Percentiles rank a stretch among this genome's conserved stretches.
Evolutionary conservation across 2,329 filamentous ascomycete genomes (phyloP).

Genomic region (Botrytis hyacinthi): DNA sequence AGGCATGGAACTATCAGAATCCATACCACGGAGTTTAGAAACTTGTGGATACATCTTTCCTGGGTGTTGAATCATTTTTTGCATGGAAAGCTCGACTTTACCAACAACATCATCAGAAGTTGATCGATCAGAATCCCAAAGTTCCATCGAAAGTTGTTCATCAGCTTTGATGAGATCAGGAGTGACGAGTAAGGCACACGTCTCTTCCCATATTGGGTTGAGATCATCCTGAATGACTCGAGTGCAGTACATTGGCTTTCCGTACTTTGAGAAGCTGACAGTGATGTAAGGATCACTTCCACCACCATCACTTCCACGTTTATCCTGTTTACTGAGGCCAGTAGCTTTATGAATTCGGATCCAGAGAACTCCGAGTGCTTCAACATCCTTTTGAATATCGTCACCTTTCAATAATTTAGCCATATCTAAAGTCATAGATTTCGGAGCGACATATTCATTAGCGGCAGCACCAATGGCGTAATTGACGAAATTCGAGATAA

Average conservation of each 20-base stretch:
- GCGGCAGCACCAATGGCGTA: constrained; percentile 82
- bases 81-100: constrained; percentile 89
- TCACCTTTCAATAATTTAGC: constrained; percentile 89
- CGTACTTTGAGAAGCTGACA: constrained; percentile 91
- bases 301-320: constrained; percentile 75
- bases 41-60: constrained; percentile 89
- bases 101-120: constrained; percentile 94
- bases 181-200: constrained; percentile 79
- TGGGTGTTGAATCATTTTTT: constrained; percentile 91
- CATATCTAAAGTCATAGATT: constrained; percentile 89
- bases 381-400: constrained; percentile 83
- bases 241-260: constrained; percentile 96
- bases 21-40: constrained; percentile 78
- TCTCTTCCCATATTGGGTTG: constrained; percentile 91
- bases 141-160: constrained; percentile 87
- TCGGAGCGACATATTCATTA: constrained; percentile 90
- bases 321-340: constrained; percentile 88
- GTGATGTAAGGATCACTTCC: constrained; percentile 96
- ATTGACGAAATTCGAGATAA: constrained; percentile 79
- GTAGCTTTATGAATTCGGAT: constrained; percentile 85
- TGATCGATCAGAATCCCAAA: constrained; percentile 93
- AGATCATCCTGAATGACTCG: constrained; percentile 92
- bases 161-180: constrained; percentile 88
- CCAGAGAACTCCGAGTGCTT: constrained; percentile 86
- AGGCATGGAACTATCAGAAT: constrained; percentile 83